phyloP scores from a whole-genome alignment of 2,329 filamentous ascomycete species.

The Colletotrichum sp. region DNA sequence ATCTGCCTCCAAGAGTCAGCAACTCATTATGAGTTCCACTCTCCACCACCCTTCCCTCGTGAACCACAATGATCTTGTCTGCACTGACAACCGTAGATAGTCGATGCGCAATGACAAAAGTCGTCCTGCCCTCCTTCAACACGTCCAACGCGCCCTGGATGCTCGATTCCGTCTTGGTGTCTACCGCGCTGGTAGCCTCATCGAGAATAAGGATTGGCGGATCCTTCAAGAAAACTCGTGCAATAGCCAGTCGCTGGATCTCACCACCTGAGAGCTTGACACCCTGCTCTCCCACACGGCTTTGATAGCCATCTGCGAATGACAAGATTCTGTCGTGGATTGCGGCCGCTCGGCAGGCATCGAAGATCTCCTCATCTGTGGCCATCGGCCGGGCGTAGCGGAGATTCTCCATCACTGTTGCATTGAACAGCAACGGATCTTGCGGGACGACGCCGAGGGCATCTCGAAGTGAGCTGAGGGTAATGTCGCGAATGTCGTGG shows the following conservation, averaged over 20 bases:
- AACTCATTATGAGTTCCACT: conserved; percentile 35
- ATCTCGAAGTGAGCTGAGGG: conserved; percentile 34
- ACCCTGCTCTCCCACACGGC: conserved; percentile 69
- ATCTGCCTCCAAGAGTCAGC: conserved; percentile 51
- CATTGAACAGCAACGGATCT: conserved; percentile 75
- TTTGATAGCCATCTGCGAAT: conserved; percentile 62
- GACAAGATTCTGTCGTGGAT: conserved; percentile 60
- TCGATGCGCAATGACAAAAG: conserved; percentile 13
- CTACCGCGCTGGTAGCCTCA: conserved; percentile 70
- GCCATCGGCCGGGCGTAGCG: conserved; percentile 31
- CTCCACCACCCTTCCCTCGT: not conserved
- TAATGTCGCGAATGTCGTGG: conserved; percentile 27
- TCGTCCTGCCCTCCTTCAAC: conserved; percentile 49
- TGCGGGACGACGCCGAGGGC: conserved; percentile 70
- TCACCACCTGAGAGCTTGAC: conserved; percentile 76
- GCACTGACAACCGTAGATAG: conserved; percentile 2
- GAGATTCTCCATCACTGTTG: conserved; percentile 71
- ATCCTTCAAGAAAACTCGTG: conserved; percentile 69
- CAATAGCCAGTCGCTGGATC: conserved; percentile 74
- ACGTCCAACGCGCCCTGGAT: conserved; percentile 66
- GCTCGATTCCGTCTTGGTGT: conserved; percentile 68
- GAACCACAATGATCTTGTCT: not conserved
- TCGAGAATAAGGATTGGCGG: conserved; percentile 73
- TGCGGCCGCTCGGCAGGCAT: conserved; percentile 49
- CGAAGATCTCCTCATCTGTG: not conserved